These are phyloP conservation scores for Leccinum ponderosum DNA, from an alignment of 1,284 basidiomycete species.

Conservation along the genomic window DNA sequence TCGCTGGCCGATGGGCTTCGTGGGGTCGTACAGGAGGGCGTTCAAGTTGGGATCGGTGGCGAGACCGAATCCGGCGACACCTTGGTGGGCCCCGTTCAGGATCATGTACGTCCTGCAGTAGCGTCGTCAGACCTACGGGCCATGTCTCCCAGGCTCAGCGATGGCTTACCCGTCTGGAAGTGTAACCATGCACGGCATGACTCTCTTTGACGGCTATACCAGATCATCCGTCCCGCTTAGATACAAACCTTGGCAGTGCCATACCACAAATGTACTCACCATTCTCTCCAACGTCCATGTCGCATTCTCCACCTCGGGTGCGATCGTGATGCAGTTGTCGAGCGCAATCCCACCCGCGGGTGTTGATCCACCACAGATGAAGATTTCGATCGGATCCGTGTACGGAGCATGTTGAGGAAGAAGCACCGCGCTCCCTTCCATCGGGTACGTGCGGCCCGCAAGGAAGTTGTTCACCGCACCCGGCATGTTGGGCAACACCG, in stretches of 20 bases:
- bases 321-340: constrained; percentile 70
- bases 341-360: constrained; percentile 52
- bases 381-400: constrained; percentile 62
- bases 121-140: not conserved
- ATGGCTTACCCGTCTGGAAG: constrained; percentile 49
- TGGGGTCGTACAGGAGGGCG: constrained; percentile 71
- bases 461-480: constrained; percentile 73
- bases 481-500: constrained; percentile 68
- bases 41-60: constrained; percentile 61
- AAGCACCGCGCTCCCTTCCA: constrained; percentile 68
- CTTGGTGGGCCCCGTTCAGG: constrained; percentile 63
- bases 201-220: constrained; percentile 66
- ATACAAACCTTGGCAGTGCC: not conserved
- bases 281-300: constrained; percentile 72
- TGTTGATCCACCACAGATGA: constrained; percentile 79
- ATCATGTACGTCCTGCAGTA: constrained; percentile 67
- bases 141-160: not conserved
- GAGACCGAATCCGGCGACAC: constrained; percentile 73
- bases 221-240: not conserved
- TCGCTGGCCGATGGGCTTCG: constrained; percentile 56
- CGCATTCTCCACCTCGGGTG: constrained; percentile 57
- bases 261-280: constrained; percentile 41
- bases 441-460: constrained; percentile 75
- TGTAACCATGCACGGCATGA: constrained; percentile 72
- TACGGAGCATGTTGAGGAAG: constrained; percentile 72